Evolutionary conservation across 83 land plant genomes (phyloP).

Genomic region (Larix sibirica): DNA sequence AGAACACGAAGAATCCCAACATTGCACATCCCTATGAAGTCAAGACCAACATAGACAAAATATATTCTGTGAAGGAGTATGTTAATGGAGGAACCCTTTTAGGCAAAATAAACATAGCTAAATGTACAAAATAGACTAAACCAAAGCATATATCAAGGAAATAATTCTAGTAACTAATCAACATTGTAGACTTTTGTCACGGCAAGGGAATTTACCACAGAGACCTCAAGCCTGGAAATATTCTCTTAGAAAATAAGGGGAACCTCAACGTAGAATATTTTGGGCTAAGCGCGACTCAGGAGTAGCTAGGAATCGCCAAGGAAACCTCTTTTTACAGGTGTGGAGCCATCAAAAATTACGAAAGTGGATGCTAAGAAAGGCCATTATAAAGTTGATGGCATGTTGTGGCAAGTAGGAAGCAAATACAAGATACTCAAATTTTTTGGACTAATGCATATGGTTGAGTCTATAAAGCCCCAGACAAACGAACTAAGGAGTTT

Average conservation of each 20-base stretch:
- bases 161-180: conserved; percentile 57
- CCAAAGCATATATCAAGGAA: conserved; percentile 48
- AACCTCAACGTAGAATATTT: conserved; percentile 59
- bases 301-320: conserved; percentile 11
- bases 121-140: conserved; percentile 38
- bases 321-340: too few species aligned
- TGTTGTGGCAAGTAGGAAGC: too few species aligned
- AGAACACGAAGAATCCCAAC: conserved; percentile 22
- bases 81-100: conserved; percentile 19
- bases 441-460: too few species aligned
- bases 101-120: conserved; percentile 22
- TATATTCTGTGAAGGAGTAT: conserved; percentile 18
- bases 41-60: conserved; percentile 28
- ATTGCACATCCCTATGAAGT: conserved; percentile 30
- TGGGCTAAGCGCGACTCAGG: conserved; percentile 62
- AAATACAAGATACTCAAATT: too few species aligned
- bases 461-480: too few species aligned
- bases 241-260: conserved; percentile 49
- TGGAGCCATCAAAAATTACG: too few species aligned
- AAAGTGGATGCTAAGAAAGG: too few species aligned
- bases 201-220: conserved; percentile 56
- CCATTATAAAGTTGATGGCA: too few species aligned
- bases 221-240: conserved; percentile 61
- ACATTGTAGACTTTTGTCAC: conserved; percentile 62
- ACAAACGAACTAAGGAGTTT: too few species aligned